Evolutionary conservation across 106 monocot genomes (phyloP), one percentile per base, ranked within the genome.

Genomic region (Allium cepa): DNA sequence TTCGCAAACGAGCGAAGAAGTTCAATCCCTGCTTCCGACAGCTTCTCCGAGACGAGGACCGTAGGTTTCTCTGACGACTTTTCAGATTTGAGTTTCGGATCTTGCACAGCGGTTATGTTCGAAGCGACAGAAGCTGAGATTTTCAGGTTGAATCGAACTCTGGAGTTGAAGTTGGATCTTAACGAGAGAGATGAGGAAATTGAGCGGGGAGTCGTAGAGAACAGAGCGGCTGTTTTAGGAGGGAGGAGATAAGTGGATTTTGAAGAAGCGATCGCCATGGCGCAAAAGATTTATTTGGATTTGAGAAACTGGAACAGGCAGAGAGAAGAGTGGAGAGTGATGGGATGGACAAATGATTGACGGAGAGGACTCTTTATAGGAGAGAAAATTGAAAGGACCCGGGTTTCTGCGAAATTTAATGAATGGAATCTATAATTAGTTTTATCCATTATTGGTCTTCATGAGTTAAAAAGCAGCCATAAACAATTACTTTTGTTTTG

Each of bases 41-140:
- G 82, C 83, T 90, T 94, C 87, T 94, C 90, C 7, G 90, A 72
- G 36, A 94, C 90, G 48, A 94, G 82, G 8, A 94, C 83, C 53
- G 88, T 87, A 26, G 90, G 90, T 53, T 85, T 83, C 11, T 76
- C 57, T 1, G n/a, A 75, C 36, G 71, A 61, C 46, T 26, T 59
- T 18, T 69, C 17, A 11, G 49, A 53, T 47, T 17, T 53, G 2
- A 62, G 26, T 6, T 27, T 57, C 0, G 18, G 55, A 73, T 66
- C 50, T 16, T n/a, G 58, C 16, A 3, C 51, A 5, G 26, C 27
- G 36, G 58, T 11, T 0, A 49, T 5, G 26, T 46, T 57, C 28
- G 60, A 7, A 45, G 67, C 12, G 36, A 36, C 36, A 47, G 18
- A 11, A 8, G 48, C 6, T 15, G 59, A 16, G 59, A 58, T 17